phyloP scores from a whole-genome alignment of 2,329 filamentous ascomycete genomes.

The Verticillium albo-atrum region DNA sequence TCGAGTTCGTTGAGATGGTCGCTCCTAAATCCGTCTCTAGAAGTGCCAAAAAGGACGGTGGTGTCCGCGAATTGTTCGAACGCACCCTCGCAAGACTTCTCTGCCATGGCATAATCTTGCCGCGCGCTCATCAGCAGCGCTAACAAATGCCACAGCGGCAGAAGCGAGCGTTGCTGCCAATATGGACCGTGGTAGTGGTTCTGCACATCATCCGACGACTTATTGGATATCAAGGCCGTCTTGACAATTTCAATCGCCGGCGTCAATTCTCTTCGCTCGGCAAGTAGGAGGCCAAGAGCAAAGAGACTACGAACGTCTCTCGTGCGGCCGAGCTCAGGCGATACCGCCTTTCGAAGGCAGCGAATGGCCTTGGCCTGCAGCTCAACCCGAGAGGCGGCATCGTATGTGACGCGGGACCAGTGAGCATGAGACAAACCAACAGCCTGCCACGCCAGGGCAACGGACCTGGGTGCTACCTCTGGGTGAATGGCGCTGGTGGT shows the following conservation, averaged over 20 bases:
- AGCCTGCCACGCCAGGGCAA: constrained; percentile 74
- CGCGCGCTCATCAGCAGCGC: constrained; percentile 80
- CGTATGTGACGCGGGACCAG: constrained; percentile 79
- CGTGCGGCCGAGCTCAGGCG: constrained; percentile 59
- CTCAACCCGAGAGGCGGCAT: constrained; percentile 65
- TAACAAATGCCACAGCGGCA: constrained; percentile 89
- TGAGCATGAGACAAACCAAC: constrained; percentile 83
- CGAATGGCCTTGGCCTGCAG: constrained; percentile 75
- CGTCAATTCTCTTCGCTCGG: constrained; percentile 77
- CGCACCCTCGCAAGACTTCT: constrained; percentile 80
- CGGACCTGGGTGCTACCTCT: constrained; percentile 51
- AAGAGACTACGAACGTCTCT: constrained; percentile 75
- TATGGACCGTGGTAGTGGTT: constrained; percentile 40
- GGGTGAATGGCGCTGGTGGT: constrained; percentile 28
- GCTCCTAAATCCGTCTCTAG: constrained; percentile 53
- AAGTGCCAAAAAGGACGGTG: constrained; percentile 62
- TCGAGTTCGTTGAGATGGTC: constrained; percentile 58
- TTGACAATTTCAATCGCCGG: constrained; percentile 81
- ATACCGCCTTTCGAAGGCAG: constrained; percentile 68
- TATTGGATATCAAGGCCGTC: constrained; percentile 62
- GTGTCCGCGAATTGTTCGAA: constrained; percentile 84
- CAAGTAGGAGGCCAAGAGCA: constrained; percentile 76
- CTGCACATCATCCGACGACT: constrained; percentile 36
- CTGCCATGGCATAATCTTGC: constrained; percentile 77
- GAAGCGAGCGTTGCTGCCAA: constrained; percentile 60